Base-by-base conservation (phyloP, 768 basidiomycete genomes). In the Pleurotus giganteus region DNA sequence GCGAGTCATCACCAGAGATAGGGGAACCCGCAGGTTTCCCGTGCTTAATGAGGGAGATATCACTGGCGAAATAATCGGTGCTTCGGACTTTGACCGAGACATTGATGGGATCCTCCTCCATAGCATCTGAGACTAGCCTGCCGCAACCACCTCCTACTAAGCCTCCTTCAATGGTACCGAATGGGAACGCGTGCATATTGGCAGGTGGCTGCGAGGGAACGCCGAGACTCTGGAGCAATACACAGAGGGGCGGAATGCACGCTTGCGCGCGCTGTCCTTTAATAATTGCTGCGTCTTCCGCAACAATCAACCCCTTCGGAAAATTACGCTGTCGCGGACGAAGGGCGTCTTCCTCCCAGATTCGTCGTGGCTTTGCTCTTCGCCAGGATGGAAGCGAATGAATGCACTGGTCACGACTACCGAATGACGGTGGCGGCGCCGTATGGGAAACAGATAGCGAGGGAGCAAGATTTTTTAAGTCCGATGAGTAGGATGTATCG, bases 231-330 rank as follows among this genome's bases (percentile, higher is more conserved):
- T 34, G 60, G 21, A 67, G 57, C 57, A 71, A 57, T 60, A 68
- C 66, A 60, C 66, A 69, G 68, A 76, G 71, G 88, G 89, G 89
- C 86, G 88, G 86, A 85, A 85, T 79, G 77, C 85, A 85, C 84
- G 86, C 85, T 81, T 89, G 78, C 81, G 85, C 86, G 85, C 74
- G 85, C 71, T 79, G 66, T 83, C 88, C 88, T 88, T 90, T 89
- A 88, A 88, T 89, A 75, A 83, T 85, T 66, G 79, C 68, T 75
- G 85, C 86, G 88, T 88, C 82, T 68, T 68, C 84, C 85, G 88
- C 85, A 74, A 71, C 75, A 70, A 80, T 76, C 82, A 89, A 89
- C 88, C 87, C 88, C 71, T 69, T 70, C 57, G 69, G 65, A 89
- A 88, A 88, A 61, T 66, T 68, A 55, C 62, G 58, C 61, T 53